These are phyloP conservation scores for Zygosaccharomyces pseudorouxii DNA, from an alignment of 805 yeast genomes.

Conservation along the genomic window DNA sequence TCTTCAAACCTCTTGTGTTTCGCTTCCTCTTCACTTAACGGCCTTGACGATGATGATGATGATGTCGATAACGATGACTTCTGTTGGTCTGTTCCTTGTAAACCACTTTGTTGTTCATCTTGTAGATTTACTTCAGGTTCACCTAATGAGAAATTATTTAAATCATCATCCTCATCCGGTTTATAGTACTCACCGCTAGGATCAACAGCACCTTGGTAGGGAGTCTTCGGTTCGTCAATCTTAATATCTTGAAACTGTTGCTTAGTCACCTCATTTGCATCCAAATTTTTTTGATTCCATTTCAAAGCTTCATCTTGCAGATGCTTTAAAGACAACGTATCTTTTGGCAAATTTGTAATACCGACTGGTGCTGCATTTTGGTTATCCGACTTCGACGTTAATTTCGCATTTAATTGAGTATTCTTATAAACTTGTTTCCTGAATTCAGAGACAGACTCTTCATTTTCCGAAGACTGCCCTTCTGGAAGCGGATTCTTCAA, in stretches of 20 bases:
- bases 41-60: neutral
- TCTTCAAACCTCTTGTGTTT: constrained; percentile 69
- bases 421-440: constrained; percentile 74
- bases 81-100: neutral
- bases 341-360: constrained; percentile 28
- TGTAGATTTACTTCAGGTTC: constrained; percentile 42
- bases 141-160: constrained; percentile 54
- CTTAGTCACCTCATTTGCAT: constrained; percentile 58
- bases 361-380: constrained; percentile 10
- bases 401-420: constrained; percentile 68
- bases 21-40: constrained; percentile 38
- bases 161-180: constrained; percentile 58
- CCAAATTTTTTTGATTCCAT: constrained; percentile 83
- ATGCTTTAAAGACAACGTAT: constrained; percentile 29
- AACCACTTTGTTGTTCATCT: constrained; percentile 1
- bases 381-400: constrained; percentile 33
- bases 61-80: neutral
- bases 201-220: constrained; percentile 85
- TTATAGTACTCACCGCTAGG: constrained; percentile 76
- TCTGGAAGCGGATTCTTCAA: constrained; percentile 46
- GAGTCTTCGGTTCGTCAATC: constrained; percentile 93
- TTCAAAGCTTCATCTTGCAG: constrained; percentile 46
- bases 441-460: constrained; percentile 37
- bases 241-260: constrained; percentile 49
- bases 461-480: constrained; percentile 22